Evolutionary conservation across 1,139 yeast genomes (phyloP).

Genomic region (Pichia norvegensis): DNA sequence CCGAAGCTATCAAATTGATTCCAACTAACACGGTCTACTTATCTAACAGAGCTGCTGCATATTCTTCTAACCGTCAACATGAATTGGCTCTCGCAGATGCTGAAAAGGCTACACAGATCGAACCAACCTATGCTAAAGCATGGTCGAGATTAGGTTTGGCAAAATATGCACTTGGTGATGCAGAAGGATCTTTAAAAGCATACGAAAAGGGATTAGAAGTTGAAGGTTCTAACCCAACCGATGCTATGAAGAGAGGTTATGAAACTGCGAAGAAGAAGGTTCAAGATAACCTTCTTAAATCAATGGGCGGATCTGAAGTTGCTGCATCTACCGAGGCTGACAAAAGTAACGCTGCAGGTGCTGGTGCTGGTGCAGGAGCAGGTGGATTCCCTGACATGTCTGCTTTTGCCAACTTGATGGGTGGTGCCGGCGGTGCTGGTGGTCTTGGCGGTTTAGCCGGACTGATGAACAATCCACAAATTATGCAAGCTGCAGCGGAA

Average conservation of each 20-base stretch:
- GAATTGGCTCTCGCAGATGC: constrained; percentile 81
- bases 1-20: constrained; percentile 69
- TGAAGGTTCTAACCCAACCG: constrained; percentile 81
- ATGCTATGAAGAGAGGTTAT: constrained; percentile 87
- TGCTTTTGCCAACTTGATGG: constrained; percentile 58
- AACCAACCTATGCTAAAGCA: constrained; percentile 81
- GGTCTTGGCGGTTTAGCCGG: constrained; percentile 59
- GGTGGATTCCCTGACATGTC: constrained; percentile 52
- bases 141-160: constrained; percentile 95
- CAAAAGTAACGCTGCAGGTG: constrained; percentile 12
- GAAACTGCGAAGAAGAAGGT: constrained; percentile 88
- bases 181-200: constrained; percentile 84
- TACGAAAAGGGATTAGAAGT: constrained; percentile 78
- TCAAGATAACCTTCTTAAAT: constrained; percentile 57
- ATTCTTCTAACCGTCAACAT: constrained; percentile 69
- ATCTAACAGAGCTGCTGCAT: constrained; percentile 96
- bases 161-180: constrained; percentile 80
- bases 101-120: constrained; percentile 64
- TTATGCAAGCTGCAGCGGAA: constrained; percentile 88
- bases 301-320: constrained; percentile 25
- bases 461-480: constrained; percentile 79
- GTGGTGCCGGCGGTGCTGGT: constrained; percentile 38
- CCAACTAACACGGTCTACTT: constrained; percentile 74
- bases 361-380: constrained; percentile 35
- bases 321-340: constrained; percentile 27